Evolutionary conservation across 179 eudicot species (phyloP).

Genomic region (Beta macrorhiza): DNA sequence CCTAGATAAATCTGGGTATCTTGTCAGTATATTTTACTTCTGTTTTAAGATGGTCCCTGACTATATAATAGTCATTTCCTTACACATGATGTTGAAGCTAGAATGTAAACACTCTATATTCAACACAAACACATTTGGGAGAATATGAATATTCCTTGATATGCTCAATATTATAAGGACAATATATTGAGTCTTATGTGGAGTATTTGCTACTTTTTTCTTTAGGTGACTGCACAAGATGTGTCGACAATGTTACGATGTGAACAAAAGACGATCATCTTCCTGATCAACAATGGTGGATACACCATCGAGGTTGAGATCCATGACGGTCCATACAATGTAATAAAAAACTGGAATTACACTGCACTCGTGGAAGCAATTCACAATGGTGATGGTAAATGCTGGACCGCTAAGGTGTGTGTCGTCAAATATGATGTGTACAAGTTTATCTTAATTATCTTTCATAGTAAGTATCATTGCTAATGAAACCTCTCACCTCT

Average conservation of each 20-base stretch:
- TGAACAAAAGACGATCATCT: conserved; percentile 66
- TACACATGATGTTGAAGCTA: not conserved
- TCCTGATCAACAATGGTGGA: conserved; percentile 82
- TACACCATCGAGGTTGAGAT: conserved; percentile 87
- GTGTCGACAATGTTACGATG: conserved; percentile 69
- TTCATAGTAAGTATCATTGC: too few species aligned
- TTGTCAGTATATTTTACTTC: not conserved
- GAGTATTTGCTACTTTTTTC: not conserved
- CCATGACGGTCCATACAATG: conserved; percentile 79
- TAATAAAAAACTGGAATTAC: conserved; percentile 73
- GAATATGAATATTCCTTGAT: not conserved
- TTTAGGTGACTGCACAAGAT: conserved; percentile 76
- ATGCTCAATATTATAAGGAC: not conserved
- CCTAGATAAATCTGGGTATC: not conserved
- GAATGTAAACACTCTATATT: not conserved
- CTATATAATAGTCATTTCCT: not conserved
- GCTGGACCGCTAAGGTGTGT: conserved; percentile 70
- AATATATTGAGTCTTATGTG: not conserved
- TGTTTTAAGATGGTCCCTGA: not conserved
- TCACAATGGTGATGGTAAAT: conserved; percentile 63
- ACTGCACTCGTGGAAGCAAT: conserved; percentile 60
- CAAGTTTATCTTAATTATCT: not conserved
- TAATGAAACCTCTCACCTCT: not conserved
- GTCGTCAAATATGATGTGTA: not conserved
- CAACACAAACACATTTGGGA: not conserved